Evolutionary conservation across 23 red algal species (phyloP).

Genomic region (Chondrus crispus): DNA sequence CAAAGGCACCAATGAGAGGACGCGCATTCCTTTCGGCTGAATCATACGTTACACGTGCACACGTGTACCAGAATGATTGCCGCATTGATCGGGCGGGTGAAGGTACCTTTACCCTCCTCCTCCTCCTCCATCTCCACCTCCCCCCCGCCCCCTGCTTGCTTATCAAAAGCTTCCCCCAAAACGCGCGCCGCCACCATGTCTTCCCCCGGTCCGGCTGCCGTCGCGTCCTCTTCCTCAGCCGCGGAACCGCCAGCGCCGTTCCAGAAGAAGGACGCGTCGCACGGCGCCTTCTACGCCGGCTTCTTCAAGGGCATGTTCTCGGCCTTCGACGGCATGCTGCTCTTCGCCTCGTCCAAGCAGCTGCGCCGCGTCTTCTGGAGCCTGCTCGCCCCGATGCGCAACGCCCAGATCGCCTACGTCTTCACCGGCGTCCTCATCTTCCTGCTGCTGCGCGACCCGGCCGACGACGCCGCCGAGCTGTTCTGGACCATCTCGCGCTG

Average conservation of each 20-base stretch:
- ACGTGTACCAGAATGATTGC: no score
- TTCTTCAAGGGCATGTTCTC: constrained; percentile 51
- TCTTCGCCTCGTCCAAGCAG: constrained; percentile 13
- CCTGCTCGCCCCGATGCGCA: constrained; percentile 36
- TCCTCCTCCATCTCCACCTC: no score
- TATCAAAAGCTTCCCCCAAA: no score
- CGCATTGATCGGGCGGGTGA: no score
- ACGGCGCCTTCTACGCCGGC: constrained; percentile 69
- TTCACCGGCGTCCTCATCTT: constrained; percentile 37
- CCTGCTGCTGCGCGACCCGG: constrained; percentile 48
- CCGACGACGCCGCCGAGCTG: constrained; percentile 35
- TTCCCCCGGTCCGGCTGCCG: neutral
- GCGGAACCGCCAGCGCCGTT: neutral
- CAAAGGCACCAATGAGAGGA: no score
- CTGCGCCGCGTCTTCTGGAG: constrained; percentile 46
- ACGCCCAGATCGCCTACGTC: constrained; percentile 53
- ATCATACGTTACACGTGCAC: no score
- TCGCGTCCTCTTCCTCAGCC: neutral
- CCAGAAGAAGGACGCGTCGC: constrained; percentile 65
- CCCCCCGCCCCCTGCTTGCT: no score
- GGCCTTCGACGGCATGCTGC: constrained; percentile 40
- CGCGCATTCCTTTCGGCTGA: no score
- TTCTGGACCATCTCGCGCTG: constrained; percentile 68
- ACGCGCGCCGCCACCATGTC: no score
- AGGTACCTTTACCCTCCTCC: no score